Evolutionary conservation across 108 stramenopile species (phyloP).

Genomic region (Nannochloropsis gaditana): DNA sequence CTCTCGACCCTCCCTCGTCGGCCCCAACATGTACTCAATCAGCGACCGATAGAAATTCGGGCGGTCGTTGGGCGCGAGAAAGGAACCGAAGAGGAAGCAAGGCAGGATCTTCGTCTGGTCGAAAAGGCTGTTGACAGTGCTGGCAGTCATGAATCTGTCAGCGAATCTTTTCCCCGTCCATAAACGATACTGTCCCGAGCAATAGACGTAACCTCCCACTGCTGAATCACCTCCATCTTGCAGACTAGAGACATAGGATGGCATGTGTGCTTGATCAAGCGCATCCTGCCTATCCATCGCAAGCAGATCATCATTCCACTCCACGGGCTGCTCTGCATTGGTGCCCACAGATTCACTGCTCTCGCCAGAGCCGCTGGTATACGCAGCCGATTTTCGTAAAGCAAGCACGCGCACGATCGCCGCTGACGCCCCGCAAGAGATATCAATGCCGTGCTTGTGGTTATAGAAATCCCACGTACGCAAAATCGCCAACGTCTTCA

Average conservation of each 20-base stretch:
- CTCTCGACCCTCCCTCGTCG: background rate
- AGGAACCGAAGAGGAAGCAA: background rate
- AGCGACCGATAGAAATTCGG: background rate
- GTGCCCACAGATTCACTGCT: background rate
- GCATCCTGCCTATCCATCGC: background rate
- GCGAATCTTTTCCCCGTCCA: background rate
- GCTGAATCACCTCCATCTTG: slow-evolving; percentile 9
- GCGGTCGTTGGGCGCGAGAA: background rate
- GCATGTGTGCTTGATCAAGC: background rate
- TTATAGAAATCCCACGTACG: background rate
- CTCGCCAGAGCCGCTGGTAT: background rate
- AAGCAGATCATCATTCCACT: background rate
- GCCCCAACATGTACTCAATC: background rate
- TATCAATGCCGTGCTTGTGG: background rate
- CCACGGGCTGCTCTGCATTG: background rate
- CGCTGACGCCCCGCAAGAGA: background rate
- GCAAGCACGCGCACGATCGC: background rate
- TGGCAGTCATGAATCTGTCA: background rate
- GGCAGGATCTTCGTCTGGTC: background rate
- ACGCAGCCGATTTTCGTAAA: background rate
- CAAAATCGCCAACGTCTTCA: background rate
- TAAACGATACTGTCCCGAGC: background rate
- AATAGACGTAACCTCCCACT: background rate
- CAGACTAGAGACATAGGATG: background rate
- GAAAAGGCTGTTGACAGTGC: background rate